Conservation (phyloP, 2,329 filamentous ascomycete species). For the Catunica adiposa region DNA sequence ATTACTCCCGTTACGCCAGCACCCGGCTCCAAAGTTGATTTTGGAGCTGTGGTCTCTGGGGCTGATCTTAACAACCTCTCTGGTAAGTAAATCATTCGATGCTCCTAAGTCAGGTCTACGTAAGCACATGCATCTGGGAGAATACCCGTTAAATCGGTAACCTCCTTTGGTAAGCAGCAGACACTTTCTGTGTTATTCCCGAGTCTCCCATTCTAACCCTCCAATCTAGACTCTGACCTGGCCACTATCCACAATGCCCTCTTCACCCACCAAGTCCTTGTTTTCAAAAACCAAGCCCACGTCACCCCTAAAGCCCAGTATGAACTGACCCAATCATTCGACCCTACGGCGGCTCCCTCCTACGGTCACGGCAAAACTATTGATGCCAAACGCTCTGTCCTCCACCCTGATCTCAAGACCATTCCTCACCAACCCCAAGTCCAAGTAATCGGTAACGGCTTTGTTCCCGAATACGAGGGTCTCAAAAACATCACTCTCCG, state of each 20-base stretch:
- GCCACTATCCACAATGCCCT: conserved; percentile 45
- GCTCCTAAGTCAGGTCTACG: too few relatives aligned
- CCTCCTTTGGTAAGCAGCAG: conserved; percentile 33
- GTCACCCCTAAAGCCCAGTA: conserved; percentile 56
- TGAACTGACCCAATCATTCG: conserved; percentile 56
- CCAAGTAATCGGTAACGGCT: conserved; percentile 65
- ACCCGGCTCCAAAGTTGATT: conserved; percentile 30
- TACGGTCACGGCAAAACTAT: conserved; percentile 67
- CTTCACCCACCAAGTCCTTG: conserved; percentile 50
- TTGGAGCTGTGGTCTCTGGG: conserved; percentile 43
- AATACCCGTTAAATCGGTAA: conserved; percentile 43
- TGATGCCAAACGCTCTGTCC: conserved; percentile 44
- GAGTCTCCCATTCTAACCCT: neutral
- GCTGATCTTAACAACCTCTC: conserved; percentile 45
- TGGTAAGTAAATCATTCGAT: conserved; percentile 30
- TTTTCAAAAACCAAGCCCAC: conserved; percentile 51
- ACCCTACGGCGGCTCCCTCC: conserved; percentile 42
- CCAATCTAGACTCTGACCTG: conserved; percentile 43
- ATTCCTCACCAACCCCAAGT: conserved; percentile 66
- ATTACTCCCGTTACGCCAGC: conserved; percentile 24
- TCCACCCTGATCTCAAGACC: conserved; percentile 67
- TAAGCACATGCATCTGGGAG: conserved; percentile 7
- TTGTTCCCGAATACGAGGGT: conserved; percentile 52
- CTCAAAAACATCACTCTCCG: conserved; percentile 49
- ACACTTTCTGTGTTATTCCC: neutral